Conservation (phyloP, 805 yeast species). For the Brettanomyces sp. region DNA sequence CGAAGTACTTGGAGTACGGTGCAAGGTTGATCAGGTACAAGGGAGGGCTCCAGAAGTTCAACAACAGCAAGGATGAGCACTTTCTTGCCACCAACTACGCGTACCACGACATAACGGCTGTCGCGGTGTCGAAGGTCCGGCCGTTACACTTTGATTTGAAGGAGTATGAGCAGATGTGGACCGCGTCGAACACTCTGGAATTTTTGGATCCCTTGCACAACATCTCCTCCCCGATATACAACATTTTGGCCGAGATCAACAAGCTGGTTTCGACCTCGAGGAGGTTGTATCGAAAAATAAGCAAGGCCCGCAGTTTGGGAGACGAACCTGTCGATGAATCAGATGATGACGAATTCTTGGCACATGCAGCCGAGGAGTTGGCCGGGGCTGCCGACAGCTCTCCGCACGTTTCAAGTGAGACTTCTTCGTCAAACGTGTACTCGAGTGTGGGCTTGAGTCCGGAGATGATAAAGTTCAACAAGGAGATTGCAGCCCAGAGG, state of each 20-base stretch:
- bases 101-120: constrained; percentile 68
- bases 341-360: constrained; percentile 4
- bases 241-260: constrained; percentile 59
- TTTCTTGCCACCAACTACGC: constrained; percentile 75
- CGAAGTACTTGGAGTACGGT: constrained; percentile 54
- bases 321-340: constrained; percentile 3
- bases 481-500: background rate
- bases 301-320: constrained; percentile 12
- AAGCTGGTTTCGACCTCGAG: constrained; percentile 47
- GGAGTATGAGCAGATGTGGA: constrained; percentile 48
- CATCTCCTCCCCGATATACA: constrained; percentile 58
- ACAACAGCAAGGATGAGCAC: constrained; percentile 47
- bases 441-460: constrained; percentile 2
- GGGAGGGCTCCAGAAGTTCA: constrained; percentile 52
- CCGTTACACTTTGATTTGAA: constrained; percentile 57
- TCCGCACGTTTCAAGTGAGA: constrained; percentile 14
- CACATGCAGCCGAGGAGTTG: constrained; percentile 4
- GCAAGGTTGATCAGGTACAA: constrained; percentile 48
- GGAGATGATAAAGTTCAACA: constrained; percentile 1
- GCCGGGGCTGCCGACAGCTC: constrained; percentile 5
- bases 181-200: constrained; percentile 28
- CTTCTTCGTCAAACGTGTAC: constrained; percentile 11
- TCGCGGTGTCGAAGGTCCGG: constrained; percentile 46
- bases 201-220: constrained; percentile 64
- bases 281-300: constrained; percentile 21